phyloP scores from a whole-genome alignment of 2,329 filamentous ascomycete species.

The Colletotrichum sp. region DNA sequence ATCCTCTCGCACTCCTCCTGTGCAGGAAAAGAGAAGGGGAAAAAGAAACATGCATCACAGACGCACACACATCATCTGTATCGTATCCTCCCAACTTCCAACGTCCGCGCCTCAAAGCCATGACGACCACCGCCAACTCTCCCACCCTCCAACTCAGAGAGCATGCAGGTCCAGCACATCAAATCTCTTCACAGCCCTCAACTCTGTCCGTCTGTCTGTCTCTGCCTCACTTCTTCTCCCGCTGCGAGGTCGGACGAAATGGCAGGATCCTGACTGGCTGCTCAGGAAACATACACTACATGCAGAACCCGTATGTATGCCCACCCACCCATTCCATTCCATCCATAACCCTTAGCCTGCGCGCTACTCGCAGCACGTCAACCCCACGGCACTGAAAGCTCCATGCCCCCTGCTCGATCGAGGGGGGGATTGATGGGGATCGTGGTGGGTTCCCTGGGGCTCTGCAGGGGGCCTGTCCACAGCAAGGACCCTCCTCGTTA shows the following conservation, averaged over 20 bases:
- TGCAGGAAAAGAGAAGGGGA: background rate
- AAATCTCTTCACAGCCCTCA: background rate
- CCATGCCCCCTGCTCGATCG: constrained; percentile 14
- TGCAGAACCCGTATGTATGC: background rate
- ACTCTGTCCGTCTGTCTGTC: background rate
- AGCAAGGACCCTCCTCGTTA: constrained; percentile 11
- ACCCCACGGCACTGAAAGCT: constrained; percentile 20
- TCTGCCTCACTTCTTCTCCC: background rate
- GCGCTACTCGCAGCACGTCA: constrained; percentile 16
- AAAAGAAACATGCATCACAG: background rate
- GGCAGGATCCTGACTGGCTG: background rate
- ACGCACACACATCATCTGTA: background rate
- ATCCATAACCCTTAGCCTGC: background rate
- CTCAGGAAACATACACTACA: background rate
- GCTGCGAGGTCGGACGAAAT: constrained; percentile 3
- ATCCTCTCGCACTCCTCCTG: background rate
- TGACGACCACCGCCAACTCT: constrained; percentile 1
- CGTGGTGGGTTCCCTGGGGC: constrained; percentile 21
- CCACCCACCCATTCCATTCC: background rate
- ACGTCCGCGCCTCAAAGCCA: background rate
- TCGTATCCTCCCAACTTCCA: background rate
- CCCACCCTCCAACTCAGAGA: background rate
- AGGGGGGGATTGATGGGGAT: constrained; percentile 18
- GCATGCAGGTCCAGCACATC: constrained; percentile 9
- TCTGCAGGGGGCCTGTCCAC: constrained; percentile 11